phyloP scores from a whole-genome alignment of 148 eudicot genomes.

The Mesembryanthemum crystallinum region DNA sequence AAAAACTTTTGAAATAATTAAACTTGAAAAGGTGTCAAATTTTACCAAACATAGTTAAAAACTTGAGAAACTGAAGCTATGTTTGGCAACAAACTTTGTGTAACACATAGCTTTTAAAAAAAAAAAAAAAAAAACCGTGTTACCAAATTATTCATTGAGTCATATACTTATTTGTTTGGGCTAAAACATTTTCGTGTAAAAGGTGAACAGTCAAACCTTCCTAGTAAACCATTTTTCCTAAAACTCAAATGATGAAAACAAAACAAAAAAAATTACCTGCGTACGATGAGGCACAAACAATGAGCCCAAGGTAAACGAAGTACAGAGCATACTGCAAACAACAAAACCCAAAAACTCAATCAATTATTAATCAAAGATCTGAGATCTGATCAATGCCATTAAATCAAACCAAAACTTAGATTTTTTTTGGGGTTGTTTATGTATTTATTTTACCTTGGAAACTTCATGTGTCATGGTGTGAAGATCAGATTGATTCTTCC shows the following conservation, averaged over 20 bases:
- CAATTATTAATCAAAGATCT: conserved; percentile 10
- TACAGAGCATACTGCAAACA: conserved; percentile 85
- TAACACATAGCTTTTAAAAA: too few relatives aligned
- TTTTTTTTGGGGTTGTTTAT: background rate
- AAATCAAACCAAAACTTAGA: too few relatives aligned
- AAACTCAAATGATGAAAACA: background rate
- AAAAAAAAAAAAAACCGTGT: too few relatives aligned
- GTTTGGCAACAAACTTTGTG: too few relatives aligned
- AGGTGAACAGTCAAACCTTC: too few relatives aligned
- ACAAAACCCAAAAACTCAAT: background rate
- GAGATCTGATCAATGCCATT: conserved; percentile 31
- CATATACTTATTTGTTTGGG: too few relatives aligned
- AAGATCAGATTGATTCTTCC: conserved; percentile 82
- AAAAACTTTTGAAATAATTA: too few relatives aligned
- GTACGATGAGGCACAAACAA: conserved; percentile 87
- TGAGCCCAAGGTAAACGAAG: conserved; percentile 91
- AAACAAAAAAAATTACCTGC: conserved; percentile 54
- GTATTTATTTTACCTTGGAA: conserved; percentile 54
- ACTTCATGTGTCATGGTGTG: conserved; percentile 85
- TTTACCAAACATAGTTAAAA: too few relatives aligned
- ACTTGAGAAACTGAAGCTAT: too few relatives aligned
- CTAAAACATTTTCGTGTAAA: too few relatives aligned
- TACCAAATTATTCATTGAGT: too few relatives aligned
- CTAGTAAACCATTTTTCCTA: background rate
- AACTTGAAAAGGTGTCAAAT: too few relatives aligned